phyloP scores from a whole-genome alignment of 1,139 yeast species.

The Entelexis sorbosivorans region DNA sequence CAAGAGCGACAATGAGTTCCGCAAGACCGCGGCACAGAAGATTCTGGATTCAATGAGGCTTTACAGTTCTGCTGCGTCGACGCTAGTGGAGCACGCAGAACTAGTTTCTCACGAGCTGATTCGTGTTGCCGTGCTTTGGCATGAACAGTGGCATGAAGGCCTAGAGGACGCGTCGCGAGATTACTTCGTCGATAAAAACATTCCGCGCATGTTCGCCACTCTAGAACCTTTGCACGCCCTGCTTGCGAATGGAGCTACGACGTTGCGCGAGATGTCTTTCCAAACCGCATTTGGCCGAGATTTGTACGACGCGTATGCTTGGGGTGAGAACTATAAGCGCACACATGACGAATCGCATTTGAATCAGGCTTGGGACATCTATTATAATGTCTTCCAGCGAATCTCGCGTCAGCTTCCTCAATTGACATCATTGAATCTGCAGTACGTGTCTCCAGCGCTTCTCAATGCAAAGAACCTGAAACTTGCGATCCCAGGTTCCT shows the following conservation, averaged over 20 bases:
- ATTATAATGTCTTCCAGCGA: conserved; percentile 84
- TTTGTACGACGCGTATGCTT: conserved; percentile 81
- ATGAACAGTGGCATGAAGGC: conserved; percentile 97
- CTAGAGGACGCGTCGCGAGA: conserved; percentile 91
- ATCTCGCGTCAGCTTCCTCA: conserved; percentile 85
- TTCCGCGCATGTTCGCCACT: conserved; percentile 87
- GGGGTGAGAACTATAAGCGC: conserved; percentile 77
- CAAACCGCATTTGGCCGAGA: conserved; percentile 91
- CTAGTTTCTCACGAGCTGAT: conserved; percentile 87
- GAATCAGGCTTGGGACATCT: conserved; percentile 97
- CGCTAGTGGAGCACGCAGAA: conserved; percentile 83
- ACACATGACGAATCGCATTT: conserved; percentile 79
- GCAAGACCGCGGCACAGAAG: conserved; percentile 84
- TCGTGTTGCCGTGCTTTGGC: conserved; percentile 93
- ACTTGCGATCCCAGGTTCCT: conserved; percentile 90
- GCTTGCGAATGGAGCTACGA: conserved; percentile 59
- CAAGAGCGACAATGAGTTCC: conserved; percentile 77
- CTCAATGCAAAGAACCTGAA: conserved; percentile 70
- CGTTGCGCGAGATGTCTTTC: conserved; percentile 85
- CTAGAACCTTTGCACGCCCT: conserved; percentile 73
- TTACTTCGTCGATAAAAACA: conserved; percentile 88
- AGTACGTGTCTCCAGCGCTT: conserved; percentile 85
- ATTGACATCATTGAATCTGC: conserved; percentile 72
- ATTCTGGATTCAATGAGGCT: conserved; percentile 86
- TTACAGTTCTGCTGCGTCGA: conserved; percentile 49